Base-by-base conservation (phyloP, 352 stramenopile genomes). In the Paralagenidium karlingii region DNA sequence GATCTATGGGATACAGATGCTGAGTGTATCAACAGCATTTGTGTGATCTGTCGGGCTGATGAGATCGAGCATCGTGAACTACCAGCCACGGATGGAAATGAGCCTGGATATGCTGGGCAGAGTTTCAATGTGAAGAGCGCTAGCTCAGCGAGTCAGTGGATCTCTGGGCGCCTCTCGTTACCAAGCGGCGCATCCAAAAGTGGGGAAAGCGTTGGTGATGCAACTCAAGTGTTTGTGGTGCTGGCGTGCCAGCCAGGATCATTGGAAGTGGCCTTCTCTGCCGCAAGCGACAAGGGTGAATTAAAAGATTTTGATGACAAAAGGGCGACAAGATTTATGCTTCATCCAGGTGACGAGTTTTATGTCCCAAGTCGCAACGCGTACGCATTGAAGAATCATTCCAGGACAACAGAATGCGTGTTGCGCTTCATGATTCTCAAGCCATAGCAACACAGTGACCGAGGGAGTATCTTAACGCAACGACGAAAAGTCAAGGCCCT, bases 361-460 rank as follows among this genome's bases (percentile, higher is more conserved):
- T 95, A 96, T 53, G 82, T 99, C 32, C 94, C 94, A 11, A 66
- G 93, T 15, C 83, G 92, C 41, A 99, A 98, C 53, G 82, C 89
- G 16, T 99, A 98, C 56, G 82, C 88, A 52, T 76, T 98, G 43
- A 87, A 97, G 55, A 98, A 98, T 60, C 93, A 98, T 62, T 97
- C 84, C 11, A 63, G 63, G 38, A 80, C 58, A 5, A 63, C 67
- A 2, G 68, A 90, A 41, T 85, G 73, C 45, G 67, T 95, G 33
- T 59, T 98, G 44, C 95, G 88, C 42, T 98, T 96, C 59, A 96
- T 79, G 26, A 97, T 98, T 54, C 82, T 98, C n/a, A n/a, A n/a
- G n/a, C n/a, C n/a, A n/a, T n/a, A n/a, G n/a, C n/a, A n/a, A n/a
- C n/a, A n/a, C n/a, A n/a, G n/a, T n/a, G n/a, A n/a, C n/a, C n/a